Evolutionary conservation across 306 rosid species (phyloP).

Genomic region (Macrotyloma uniflorum): DNA sequence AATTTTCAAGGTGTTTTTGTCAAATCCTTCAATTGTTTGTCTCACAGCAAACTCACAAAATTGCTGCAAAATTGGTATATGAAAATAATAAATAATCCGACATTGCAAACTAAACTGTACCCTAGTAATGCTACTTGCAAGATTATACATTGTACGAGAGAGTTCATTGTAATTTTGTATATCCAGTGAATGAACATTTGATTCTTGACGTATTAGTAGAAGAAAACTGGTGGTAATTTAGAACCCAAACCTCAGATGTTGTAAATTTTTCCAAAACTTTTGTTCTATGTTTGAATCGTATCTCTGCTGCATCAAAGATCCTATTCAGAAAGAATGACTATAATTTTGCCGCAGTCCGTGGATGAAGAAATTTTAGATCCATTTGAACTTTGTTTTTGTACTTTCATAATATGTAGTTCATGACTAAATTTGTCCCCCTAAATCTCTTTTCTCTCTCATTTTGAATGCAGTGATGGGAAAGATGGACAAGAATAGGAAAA

Average conservation of each 20-base stretch:
- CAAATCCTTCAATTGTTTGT: too few relatives aligned
- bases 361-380: background rate
- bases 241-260: background rate
- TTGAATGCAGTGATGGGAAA: conserved; percentile 2
- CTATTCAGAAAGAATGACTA: background rate
- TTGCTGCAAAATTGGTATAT: background rate
- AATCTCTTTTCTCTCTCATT: background rate
- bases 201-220: background rate
- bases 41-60: background rate
- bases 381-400: background rate
- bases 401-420: background rate
- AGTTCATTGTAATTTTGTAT: background rate
- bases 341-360: background rate
- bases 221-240: background rate
- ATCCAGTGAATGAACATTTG: background rate
- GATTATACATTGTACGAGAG: background rate
- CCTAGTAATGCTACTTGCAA: background rate
- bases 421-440: background rate
- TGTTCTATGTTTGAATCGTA: background rate
- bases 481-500: conserved; percentile 32
- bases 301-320: background rate
- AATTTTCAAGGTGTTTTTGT: too few relatives aligned
- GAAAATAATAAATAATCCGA: background rate
- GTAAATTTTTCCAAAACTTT: background rate
- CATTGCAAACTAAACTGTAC: background rate